phyloP scores from a whole-genome alignment of 2,329 filamentous ascomycete genomes.

The Orbilia brochopaga region DNA sequence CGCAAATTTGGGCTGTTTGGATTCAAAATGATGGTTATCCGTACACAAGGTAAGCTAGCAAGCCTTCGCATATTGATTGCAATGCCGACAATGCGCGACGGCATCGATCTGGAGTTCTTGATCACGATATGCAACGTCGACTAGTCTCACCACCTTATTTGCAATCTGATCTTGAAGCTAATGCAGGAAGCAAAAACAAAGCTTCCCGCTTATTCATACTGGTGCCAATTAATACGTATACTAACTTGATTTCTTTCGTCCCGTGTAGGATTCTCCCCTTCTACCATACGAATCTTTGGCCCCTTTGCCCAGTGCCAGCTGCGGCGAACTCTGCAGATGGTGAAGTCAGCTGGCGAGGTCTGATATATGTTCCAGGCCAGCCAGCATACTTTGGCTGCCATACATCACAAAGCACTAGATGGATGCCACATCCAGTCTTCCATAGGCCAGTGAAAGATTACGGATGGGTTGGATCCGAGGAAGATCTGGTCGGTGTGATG shows the following conservation, averaged over 20 bases:
- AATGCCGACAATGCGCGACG: too few species aligned
- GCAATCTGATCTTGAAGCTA: too few species aligned
- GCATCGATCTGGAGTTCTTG: too few species aligned
- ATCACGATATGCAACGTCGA: too few species aligned
- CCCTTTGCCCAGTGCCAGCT: slow-evolving; percentile 1
- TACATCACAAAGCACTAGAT: not conserved
- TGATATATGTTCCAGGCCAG: not conserved
- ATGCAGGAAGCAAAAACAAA: too few species aligned
- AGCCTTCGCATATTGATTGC: too few species aligned
- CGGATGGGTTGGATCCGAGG: not conserved
- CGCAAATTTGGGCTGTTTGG: not conserved
- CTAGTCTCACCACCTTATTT: too few species aligned
- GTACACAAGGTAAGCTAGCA: not conserved
- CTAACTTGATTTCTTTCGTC: not conserved
- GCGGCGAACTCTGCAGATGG: not conserved
- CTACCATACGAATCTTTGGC: slow-evolving; percentile 7
- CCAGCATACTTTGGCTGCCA: slow-evolving; percentile 27
- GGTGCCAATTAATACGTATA: not conserved
- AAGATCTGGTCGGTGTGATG: slow-evolving; percentile 7
- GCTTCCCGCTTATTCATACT: too few species aligned
- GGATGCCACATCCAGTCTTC: slow-evolving; percentile 21
- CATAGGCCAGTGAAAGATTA: not conserved
- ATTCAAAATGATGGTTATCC: not conserved
- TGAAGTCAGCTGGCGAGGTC: slow-evolving; percentile 9
- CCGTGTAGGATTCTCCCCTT: slow-evolving; percentile 18